phyloP scores from a whole-genome alignment of 345 rosid species.

The Bruguiera sexangula region DNA sequence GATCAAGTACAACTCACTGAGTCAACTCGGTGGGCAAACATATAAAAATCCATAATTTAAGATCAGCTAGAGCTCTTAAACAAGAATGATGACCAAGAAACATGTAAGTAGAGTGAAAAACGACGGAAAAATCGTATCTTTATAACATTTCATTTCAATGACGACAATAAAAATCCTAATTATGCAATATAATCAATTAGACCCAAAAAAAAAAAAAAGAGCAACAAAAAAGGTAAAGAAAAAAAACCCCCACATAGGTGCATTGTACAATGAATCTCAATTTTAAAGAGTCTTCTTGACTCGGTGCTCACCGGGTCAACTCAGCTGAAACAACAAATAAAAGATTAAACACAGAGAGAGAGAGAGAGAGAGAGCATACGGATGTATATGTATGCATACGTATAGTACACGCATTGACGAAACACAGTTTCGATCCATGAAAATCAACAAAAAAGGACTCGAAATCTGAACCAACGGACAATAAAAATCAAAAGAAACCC shows the following conservation, averaged over 20 bases:
- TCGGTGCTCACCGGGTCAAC: neutral
- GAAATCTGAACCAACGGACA: neutral
- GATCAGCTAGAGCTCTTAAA: neutral
- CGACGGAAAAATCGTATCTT: too few relatives aligned
- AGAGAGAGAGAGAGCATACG: neutral
- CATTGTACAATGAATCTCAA: conserved; percentile 6
- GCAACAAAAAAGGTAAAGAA: neutral
- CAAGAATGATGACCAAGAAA: too few relatives aligned
- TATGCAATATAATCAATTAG: neutral
- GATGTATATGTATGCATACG: neutral
- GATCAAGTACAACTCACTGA: neutral
- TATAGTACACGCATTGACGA: neutral
- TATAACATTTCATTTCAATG: too few relatives aligned
- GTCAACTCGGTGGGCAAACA: neutral
- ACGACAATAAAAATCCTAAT: too few relatives aligned
- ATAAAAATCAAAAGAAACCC: neutral
- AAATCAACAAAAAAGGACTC: neutral
- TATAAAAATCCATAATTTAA: neutral
- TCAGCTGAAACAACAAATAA: neutral
- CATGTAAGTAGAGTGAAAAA: too few relatives aligned
- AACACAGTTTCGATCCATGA: neutral
- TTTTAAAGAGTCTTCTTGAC: neutral
- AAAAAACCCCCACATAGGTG: neutral
- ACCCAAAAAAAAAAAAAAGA: neutral
- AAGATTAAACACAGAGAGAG: neutral